Evolutionary conservation across 768 basidiomycete species (phyloP).

Genomic region (Tephrocybe rancida): DNA sequence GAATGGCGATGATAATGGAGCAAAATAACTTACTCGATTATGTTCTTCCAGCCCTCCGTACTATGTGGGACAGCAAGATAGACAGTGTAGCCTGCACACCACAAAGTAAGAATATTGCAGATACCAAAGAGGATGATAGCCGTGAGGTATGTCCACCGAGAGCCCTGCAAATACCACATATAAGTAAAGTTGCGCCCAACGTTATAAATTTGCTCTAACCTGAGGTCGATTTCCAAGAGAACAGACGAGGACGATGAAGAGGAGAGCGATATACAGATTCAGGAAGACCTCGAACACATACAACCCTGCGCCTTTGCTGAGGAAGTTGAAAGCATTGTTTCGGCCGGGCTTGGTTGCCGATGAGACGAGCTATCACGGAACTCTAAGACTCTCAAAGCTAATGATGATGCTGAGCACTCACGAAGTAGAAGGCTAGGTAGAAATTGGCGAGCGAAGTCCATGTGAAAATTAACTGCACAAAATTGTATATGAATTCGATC

Average conservation of each 20-base stretch:
- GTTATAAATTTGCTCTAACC: conserved; percentile 18
- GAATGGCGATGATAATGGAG: background rate
- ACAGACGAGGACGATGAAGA: conserved; percentile 83
- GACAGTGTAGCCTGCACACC: conserved; percentile 91
- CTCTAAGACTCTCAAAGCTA: conserved; percentile 11
- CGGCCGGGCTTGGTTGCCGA: conserved; percentile 64
- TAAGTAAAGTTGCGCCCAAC: background rate
- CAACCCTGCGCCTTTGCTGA: conserved; percentile 70
- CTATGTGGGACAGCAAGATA: conserved; percentile 82
- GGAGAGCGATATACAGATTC: conserved; percentile 80
- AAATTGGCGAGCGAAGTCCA: conserved; percentile 96
- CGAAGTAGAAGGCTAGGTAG: conserved; percentile 94
- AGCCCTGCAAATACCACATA: conserved; percentile 50
- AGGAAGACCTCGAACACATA: conserved; percentile 78
- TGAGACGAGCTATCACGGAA: conserved; percentile 62
- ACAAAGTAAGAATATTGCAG: conserved; percentile 77
- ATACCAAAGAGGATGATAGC: conserved; percentile 81
- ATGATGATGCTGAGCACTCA: conserved; percentile 38
- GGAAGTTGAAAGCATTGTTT: conserved; percentile 80
- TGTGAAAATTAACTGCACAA: conserved; percentile 85
- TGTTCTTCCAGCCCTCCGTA: conserved; percentile 72
- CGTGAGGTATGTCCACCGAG: conserved; percentile 80
- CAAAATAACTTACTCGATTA: conserved; percentile 60
- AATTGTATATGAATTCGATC: conserved; percentile 92
- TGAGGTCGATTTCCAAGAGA: conserved; percentile 92